Conservation (phyloP, 345 rosid genomes). For the Rhodamnia argentea region DNA sequence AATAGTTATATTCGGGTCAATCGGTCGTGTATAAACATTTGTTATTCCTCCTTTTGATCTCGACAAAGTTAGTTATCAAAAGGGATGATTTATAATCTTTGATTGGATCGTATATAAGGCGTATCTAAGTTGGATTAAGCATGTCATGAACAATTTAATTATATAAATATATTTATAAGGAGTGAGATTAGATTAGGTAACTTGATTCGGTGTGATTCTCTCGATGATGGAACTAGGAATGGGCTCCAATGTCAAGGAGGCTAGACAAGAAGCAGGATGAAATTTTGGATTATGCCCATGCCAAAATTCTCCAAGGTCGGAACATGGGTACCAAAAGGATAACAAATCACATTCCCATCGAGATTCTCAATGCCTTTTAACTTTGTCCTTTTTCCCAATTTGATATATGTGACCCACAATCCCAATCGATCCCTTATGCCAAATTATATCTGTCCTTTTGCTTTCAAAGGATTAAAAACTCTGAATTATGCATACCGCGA, state of each 20-base stretch:
- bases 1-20: accelerated
- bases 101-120: background rate
- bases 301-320: too few relatives aligned
- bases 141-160: background rate
- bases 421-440: background rate
- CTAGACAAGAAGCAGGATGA: background rate
- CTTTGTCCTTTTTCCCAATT: background rate
- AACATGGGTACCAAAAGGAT: background rate
- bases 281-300: background rate
- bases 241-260: background rate
- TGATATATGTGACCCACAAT: background rate
- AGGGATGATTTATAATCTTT: background rate
- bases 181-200: background rate
- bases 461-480: background rate
- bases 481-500: background rate
- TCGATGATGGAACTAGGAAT: background rate
- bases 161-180: background rate
- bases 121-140: background rate
- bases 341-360: background rate
- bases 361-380: background rate
- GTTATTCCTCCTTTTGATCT: background rate
- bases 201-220: background rate
- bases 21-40: accelerated
- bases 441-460: background rate
- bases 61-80: background rate